Percentiles rank a stretch among this genome's conserved stretches.
phyloP scores from a whole-genome alignment of 2,329 filamentous ascomycete genomes.

The Pseudocercospora cruenta region DNA sequence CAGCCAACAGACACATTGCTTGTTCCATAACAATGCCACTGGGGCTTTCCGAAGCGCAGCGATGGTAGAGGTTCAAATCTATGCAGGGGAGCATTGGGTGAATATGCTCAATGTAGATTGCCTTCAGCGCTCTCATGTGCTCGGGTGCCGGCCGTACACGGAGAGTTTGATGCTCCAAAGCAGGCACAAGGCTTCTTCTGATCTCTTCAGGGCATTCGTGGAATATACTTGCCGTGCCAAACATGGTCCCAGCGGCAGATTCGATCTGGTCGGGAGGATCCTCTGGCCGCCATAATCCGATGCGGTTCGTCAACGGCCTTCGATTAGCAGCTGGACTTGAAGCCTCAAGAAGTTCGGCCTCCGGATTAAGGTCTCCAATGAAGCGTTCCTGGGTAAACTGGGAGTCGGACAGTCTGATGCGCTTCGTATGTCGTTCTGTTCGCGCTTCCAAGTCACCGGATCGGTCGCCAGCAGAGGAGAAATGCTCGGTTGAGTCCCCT shows the following conservation, averaged over 20 bases:
- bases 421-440: neutral
- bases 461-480: too few species aligned
- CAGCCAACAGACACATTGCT: conserved; percentile 12
- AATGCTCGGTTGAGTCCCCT: too few species aligned
- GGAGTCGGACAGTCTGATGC: neutral
- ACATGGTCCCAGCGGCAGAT: neutral
- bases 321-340: conserved; percentile 5
- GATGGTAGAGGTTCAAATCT: neutral
- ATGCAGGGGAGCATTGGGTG: conserved; percentile 16
- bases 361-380: conserved; percentile 23
- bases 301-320: conserved; percentile 8
- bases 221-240: conserved; percentile 12
- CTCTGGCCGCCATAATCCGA: conserved; percentile 19
- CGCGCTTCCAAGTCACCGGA: neutral
- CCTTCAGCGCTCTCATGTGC: conserved; percentile 13
- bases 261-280: neutral
- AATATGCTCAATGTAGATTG: conserved; percentile 15
- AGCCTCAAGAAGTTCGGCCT: conserved; percentile 16
- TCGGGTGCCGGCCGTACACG: neutral
- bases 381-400: conserved; percentile 5
- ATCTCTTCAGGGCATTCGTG: neutral
- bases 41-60: neutral
- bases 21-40: conserved; percentile 11
- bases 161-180: neutral
- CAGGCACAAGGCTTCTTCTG: neutral